phyloP scores from a whole-genome alignment of 2,329 filamentous ascomycete genomes.

The Calonectria hongkongensis region DNA sequence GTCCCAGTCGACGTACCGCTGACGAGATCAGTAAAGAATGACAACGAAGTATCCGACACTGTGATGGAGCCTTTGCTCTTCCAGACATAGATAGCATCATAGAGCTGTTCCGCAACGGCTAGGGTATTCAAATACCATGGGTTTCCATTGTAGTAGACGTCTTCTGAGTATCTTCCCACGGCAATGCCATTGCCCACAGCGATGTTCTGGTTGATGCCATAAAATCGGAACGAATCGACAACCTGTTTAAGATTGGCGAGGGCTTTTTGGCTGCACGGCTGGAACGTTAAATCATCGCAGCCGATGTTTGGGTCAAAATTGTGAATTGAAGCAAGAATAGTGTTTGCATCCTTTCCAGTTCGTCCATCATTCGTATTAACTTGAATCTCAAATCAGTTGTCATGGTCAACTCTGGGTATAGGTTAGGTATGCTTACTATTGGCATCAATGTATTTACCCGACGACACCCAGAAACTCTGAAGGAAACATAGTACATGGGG shows the following conservation, averaged over 20 bases:
- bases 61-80: slow-evolving; percentile 76
- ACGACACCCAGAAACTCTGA: slow-evolving; percentile 82
- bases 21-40: slow-evolving; percentile 82
- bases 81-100: slow-evolving; percentile 85
- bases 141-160: slow-evolving; percentile 85
- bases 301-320: slow-evolving; percentile 80
- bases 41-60: slow-evolving; percentile 78
- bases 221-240: slow-evolving; percentile 85
- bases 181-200: slow-evolving; percentile 75
- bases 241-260: slow-evolving; percentile 86
- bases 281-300: slow-evolving; percentile 84
- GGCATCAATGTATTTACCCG: slow-evolving; percentile 77
- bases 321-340: slow-evolving; percentile 79
- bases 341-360: slow-evolving; percentile 83
- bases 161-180: slow-evolving; percentile 82
- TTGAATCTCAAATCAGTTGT: slow-evolving; percentile 41
- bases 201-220: slow-evolving; percentile 81
- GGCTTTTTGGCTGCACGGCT: slow-evolving; percentile 82
- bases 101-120: slow-evolving; percentile 87
- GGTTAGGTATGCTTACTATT: slow-evolving; percentile 72
- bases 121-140: slow-evolving; percentile 88
- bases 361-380: slow-evolving; percentile 77
- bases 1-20: slow-evolving; percentile 76
- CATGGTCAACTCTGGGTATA: neutral
- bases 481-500: slow-evolving; percentile 84